Conservation (phyloP, 1,284 basidiomycete genomes). For the Cryptococcus sp. region DNA sequence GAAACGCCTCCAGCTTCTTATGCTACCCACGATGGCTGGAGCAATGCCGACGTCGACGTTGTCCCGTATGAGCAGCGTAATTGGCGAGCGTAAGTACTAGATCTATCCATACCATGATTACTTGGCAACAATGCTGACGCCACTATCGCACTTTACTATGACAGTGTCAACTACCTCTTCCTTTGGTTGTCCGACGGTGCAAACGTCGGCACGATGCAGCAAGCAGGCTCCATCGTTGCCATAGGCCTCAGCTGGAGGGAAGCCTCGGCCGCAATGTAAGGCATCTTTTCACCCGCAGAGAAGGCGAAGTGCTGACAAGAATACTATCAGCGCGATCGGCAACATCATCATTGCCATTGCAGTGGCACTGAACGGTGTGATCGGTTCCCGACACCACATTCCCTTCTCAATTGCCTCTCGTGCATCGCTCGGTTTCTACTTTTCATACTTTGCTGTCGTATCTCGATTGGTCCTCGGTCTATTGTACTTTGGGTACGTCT, state of each 20-base stretch:
- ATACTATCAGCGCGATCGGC: conserved; percentile 33
- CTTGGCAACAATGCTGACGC: neutral
- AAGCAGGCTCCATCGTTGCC: conserved; percentile 37
- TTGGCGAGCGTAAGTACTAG: conserved; percentile 40
- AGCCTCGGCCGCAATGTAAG: conserved; percentile 39
- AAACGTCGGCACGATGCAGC: conserved; percentile 44
- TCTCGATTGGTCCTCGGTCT: conserved; percentile 69
- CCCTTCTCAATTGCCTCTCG: conserved; percentile 72
- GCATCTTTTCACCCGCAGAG: neutral
- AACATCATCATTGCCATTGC: conserved; percentile 44
- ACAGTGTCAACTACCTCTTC: conserved; percentile 43
- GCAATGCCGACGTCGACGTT: conserved; percentile 45
- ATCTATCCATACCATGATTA: neutral
- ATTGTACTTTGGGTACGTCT: conserved; percentile 65
- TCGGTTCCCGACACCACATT: conserved; percentile 68
- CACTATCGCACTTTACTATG: neutral
- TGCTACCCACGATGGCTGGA: conserved; percentile 44
- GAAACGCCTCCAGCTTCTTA: conserved; percentile 44
- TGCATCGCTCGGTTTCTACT: conserved; percentile 75
- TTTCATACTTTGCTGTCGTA: conserved; percentile 60
- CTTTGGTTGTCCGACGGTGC: conserved; percentile 43
- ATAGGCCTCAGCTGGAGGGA: conserved; percentile 45
- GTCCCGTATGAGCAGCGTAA: conserved; percentile 40
- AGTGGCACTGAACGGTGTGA: conserved; percentile 61
- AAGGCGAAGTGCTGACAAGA: neutral